phyloP scores from a whole-genome alignment of 768 basidiomycete species.

The Ephemerocybe angulata region DNA sequence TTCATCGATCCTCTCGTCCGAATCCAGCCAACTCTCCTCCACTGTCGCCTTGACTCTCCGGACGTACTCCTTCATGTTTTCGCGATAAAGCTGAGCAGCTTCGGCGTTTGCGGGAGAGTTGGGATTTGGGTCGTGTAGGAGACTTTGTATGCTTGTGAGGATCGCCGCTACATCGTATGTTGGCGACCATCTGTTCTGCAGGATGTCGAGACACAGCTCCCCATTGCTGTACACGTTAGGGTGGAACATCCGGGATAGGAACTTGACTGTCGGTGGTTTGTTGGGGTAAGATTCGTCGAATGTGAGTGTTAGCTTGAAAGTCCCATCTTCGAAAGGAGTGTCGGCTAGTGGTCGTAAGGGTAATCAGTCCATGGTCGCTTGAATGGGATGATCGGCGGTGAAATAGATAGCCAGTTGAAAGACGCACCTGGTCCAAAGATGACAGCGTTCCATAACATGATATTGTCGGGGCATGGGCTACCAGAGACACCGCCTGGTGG shows the following conservation, averaged over 20 bases:
- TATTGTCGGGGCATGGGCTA: constrained; percentile 95
- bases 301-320: constrained; percentile 91
- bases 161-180: constrained; percentile 99
- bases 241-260: constrained; percentile 97
- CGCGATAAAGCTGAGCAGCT: constrained; percentile 92
- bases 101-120: constrained; percentile 98
- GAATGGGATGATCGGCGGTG: too few species aligned
- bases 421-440: constrained; percentile 96
- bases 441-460: constrained; percentile 99
- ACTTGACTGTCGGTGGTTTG: constrained; percentile 96
- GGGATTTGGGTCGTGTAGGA: constrained; percentile 97
- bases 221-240: constrained; percentile 99
- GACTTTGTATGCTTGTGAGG: constrained; percentile 91
- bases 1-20: constrained; percentile 50
- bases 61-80: constrained; percentile 99
- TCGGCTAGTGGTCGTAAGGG: constrained; percentile 56
- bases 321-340: constrained; percentile 98
- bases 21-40: constrained; percentile 94
- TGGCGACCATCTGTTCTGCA: constrained; percentile 98
- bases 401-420: too few species aligned
- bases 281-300: constrained; percentile 99
- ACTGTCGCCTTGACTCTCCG: constrained; percentile 89
- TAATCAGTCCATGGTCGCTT: not conserved
- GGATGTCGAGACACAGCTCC: constrained; percentile 95
- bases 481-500: constrained; percentile 96